Base-by-base conservation (phyloP, 2,329 filamentous ascomycete species). In the Seiridium unicorne region DNA sequence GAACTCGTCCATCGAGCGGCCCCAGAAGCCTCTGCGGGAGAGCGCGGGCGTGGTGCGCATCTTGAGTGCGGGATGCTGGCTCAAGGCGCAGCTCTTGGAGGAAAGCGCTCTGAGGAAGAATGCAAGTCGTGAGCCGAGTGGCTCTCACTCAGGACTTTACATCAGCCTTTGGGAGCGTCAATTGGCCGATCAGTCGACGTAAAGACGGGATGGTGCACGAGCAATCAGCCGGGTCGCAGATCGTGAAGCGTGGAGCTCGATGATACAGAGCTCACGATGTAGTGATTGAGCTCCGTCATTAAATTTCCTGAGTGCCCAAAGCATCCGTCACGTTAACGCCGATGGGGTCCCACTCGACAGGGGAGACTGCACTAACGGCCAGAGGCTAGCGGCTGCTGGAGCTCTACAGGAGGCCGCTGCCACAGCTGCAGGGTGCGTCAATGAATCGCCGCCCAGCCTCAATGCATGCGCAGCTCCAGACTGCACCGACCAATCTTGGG, bases 1-100 rank as follows among this genome's bases (percentile, higher is more conserved):
- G 62, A 89, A 79, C 70, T 88, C 85, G 55, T 88, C 84, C 44
- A 86, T 51, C 66, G 84, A 89, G 47, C 86, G 81, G 60, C 77
- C 77, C 65, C 81, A 75, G 69, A 89, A 85, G 74, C 84, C 80
- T 71, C 80, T 84, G 62, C 74, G 72, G 38, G 84, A 72, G 58
- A 73, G 70, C 18, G 73, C 70, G 26, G 83, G 79, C 13, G 72
- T 73, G 59, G 76, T 70, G 68, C 77, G 79, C 84, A 87, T 87
- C 51, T 64, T 75, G 42, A 13, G 18, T 38, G 2, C 7, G 9
- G 32, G 32, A 8, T 36, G 4, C 13, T 32, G 32, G 32, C 8
- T 38, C 18, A n/a, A 18, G 35, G 6, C 18, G 49, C 31, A 32
- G 49, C 10, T 26, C 8, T 18, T 13, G 13, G 4, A 36, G 1